phyloP scores from a whole-genome alignment of 106 monocot species.

The Agapanthus africanus region DNA sequence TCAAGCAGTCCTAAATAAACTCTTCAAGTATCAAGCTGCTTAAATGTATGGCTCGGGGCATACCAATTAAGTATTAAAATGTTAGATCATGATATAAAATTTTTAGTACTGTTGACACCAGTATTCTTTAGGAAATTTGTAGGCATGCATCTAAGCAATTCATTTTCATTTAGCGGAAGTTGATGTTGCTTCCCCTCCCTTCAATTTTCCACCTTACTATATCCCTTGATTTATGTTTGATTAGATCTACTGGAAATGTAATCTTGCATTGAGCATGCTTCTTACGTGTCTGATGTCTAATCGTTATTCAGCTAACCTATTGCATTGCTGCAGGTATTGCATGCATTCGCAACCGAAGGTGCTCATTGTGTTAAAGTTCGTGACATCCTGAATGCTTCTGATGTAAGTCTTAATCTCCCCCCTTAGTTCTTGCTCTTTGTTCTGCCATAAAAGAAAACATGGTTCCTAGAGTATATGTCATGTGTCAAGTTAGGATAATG shows the following conservation, averaged over 20 bases:
- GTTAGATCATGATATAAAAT: too few relatives aligned
- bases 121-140: too few relatives aligned
- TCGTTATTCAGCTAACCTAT: neutral
- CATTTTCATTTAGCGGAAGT: neutral
- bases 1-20: too few relatives aligned
- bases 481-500: neutral
- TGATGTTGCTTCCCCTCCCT: neutral
- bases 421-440: neutral
- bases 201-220: neutral
- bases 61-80: too few relatives aligned
- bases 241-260: neutral
- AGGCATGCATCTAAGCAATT: neutral
- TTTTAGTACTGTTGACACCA: too few relatives aligned
- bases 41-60: too few relatives aligned
- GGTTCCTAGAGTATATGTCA: neutral
- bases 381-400: conserved; percentile 75
- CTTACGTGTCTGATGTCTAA: neutral
- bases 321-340: conserved; percentile 53
- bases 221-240: neutral
- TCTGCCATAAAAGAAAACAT: neutral
- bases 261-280: neutral
- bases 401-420: too few relatives aligned
- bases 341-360: conserved; percentile 95
- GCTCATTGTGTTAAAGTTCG: conserved; percentile 96
- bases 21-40: too few relatives aligned